Evolutionary conservation across 2,329 filamentous ascomycete species (phyloP).

Genomic region (Zopfia rhizophila): DNA sequence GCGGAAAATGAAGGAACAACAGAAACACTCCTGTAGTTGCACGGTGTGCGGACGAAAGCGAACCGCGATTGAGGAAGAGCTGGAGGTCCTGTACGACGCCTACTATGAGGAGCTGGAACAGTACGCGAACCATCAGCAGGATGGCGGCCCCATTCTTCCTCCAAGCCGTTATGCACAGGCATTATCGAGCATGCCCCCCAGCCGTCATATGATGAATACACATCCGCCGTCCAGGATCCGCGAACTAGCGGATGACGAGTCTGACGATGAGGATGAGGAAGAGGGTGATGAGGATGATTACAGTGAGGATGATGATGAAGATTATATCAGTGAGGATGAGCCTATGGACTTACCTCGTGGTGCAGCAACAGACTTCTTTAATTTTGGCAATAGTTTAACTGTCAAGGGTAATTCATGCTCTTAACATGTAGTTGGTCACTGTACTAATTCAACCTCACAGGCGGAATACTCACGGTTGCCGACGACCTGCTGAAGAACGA

Average conservation of each 20-base stretch:
- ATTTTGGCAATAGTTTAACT: constrained; percentile 96
- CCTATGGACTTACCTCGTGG: constrained; percentile 72
- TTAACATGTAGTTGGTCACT: constrained; percentile 9
- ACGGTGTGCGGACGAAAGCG: constrained; percentile 96
- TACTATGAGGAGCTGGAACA: constrained; percentile 99
- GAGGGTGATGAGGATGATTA: constrained; percentile 65
- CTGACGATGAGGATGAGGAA: constrained; percentile 64
- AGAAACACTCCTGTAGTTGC: constrained; percentile 98
- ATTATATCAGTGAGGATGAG: constrained; percentile 73
- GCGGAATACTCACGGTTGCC: constrained; percentile 97
- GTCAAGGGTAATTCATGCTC: constrained; percentile 74
- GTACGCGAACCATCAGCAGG: constrained; percentile 87
- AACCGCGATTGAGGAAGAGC: constrained; percentile 96
- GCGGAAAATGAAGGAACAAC: constrained; percentile 99
- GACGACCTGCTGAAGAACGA: constrained; percentile 99
- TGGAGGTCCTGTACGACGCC: constrained; percentile 96
- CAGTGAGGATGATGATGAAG: constrained; percentile 75
- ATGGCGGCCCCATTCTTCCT: constrained; percentile 75
- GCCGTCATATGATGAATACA: constrained; percentile 66
- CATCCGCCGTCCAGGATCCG: constrained; percentile 80
- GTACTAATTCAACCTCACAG: constrained; percentile 61
- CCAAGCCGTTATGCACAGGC: constrained; percentile 70
- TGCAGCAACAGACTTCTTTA: constrained; percentile 87
- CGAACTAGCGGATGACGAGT: constrained; percentile 65
- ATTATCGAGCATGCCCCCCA: constrained; percentile 65